Base-by-base conservation (phyloP, 768 basidiomycete species). In the Multifurca ochricompacta region DNA sequence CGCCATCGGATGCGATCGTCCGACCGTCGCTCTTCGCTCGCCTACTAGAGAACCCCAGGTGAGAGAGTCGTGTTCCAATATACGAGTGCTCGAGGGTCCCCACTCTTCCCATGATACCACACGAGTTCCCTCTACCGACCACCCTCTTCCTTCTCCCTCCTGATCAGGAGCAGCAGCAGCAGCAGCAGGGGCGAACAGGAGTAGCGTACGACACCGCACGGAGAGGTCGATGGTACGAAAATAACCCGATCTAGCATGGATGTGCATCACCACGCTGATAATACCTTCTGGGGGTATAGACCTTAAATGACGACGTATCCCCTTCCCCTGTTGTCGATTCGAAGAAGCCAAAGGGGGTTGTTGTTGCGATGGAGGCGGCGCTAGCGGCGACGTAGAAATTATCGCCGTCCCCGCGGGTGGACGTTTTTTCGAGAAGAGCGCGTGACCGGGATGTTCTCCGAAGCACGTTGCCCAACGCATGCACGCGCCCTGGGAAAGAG, bases 381-480 rank as follows among this genome's bases (percentile, higher is more conserved):
- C n/a, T n/a, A n/a, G n/a, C n/a, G n/a, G n/a, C n/a, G n/a, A n/a
- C n/a, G n/a, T n/a, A n/a, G n/a, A n/a, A n/a, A n/a, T n/a, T n/a
- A n/a, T n/a, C 21, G 8, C 11, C 8, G n/a, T 18, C 25, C 30
- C 39, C 10, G 19, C 31, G 3, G 21, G 36, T 9, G 19, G 9
- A 7, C 37, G 35, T 6, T 36, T 23, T 32, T 19, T 34, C 5
- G 46, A 42, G 25, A 54, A 54, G 40, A 48, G 53, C 9, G 40
- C 40, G 40, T 54, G 53, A 5, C 47, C 53, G 4, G 53, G 53
- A 46, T 54, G 53, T 9, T 54, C 53, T 13, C 53, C 46, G 8
- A 54, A 48, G 27, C 46, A 54, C n/a, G 53, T 54, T 19, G 53
- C 53, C 46, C 53, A 48, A 25, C 47, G 53, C 25, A 54, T 3